A percentile compares a stretch with the other conserved stretches of the same genome.
These are phyloP conservation scores for Larix sibirica DNA, from an alignment of 83 land plant species.

Conservation along the genomic window DNA sequence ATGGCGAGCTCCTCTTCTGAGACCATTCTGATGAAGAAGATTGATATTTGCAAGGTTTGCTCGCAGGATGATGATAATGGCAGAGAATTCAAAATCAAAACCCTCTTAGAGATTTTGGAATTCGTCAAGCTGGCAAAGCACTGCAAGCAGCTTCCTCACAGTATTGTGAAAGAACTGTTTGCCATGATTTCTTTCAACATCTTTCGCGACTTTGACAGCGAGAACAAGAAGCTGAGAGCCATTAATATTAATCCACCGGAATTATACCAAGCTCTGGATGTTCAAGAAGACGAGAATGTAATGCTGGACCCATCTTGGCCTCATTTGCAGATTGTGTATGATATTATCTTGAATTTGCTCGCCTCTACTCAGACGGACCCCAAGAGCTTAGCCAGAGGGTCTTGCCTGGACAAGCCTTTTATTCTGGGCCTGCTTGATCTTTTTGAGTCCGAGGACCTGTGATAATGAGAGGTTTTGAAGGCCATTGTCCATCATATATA, in stretches of 20 bases:
- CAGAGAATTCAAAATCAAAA: background rate
- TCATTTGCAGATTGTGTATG: slow-evolving; percentile 65
- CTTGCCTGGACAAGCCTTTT: slow-evolving; percentile 45
- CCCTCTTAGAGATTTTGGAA: background rate
- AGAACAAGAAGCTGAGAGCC: background rate
- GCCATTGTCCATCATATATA: slow-evolving; percentile 40
- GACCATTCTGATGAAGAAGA: background rate
- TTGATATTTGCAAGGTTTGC: background rate
- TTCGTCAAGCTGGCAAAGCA: slow-evolving; percentile 15
- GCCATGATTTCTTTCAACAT: slow-evolving; percentile 37
- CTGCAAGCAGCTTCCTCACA: background rate
- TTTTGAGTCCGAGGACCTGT: slow-evolving; percentile 49
- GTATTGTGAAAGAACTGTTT: slow-evolving; percentile 25
- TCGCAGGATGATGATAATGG: background rate
- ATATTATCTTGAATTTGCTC: slow-evolving; percentile 47
- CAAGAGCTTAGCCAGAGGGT: slow-evolving; percentile 48
- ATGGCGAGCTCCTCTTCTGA: background rate
- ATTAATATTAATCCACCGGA: background rate
- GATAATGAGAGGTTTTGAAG: slow-evolving; percentile 45
- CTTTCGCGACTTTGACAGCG: slow-evolving; percentile 28
- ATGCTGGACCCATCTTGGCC: slow-evolving; percentile 65
- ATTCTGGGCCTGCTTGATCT: slow-evolving; percentile 48
- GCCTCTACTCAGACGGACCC: slow-evolving; percentile 35
- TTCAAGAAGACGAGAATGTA: slow-evolving; percentile 60
- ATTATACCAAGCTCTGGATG: slow-evolving; percentile 9